phyloP scores from a whole-genome alignment of 768 basidiomycete genomes.

The Jaapia argillacea region DNA sequence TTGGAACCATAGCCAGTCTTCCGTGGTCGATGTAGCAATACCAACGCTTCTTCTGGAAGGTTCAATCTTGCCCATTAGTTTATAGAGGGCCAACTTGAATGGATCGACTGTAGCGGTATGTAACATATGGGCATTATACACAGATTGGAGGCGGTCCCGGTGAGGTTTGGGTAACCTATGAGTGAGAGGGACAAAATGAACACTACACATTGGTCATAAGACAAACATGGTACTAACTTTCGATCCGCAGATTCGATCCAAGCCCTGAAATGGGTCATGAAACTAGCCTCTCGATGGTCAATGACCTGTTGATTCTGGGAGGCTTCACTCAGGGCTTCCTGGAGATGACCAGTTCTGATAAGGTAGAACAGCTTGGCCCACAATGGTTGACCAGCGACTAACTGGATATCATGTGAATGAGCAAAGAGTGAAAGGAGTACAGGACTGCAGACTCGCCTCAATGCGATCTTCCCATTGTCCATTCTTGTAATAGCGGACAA shows the following conservation, averaged over 20 bases:
- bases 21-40: slow-evolving; percentile 83
- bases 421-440: no score
- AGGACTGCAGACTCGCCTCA: slow-evolving; percentile 76
- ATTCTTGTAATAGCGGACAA: slow-evolving; percentile 70
- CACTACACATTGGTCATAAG: slow-evolving; percentile 4
- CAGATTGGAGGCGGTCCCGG: slow-evolving; percentile 70
- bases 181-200: not conserved
- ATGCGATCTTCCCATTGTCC: slow-evolving; percentile 82
- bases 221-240: slow-evolving; percentile 33
- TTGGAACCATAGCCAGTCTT: slow-evolving; percentile 99
- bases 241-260: slow-evolving; percentile 79
- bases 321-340: slow-evolving; percentile 77
- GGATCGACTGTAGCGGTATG: slow-evolving; percentile 85
- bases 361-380: slow-evolving; percentile 96
- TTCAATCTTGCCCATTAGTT: slow-evolving; percentile 90
- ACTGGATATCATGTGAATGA: slow-evolving; percentile 26
- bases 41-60: slow-evolving; percentile 68
- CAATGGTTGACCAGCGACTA: slow-evolving; percentile 78
- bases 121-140: slow-evolving; percentile 83
- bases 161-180: slow-evolving; percentile 59
- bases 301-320: slow-evolving; percentile 57
- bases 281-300: slow-evolving; percentile 71
- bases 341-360: slow-evolving; percentile 72
- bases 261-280: slow-evolving; percentile 71
- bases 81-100: slow-evolving; percentile 94